Evolutionary conservation across 2,329 filamentous ascomycete species (phyloP), one percentile per base, ranked within the genome.

Genomic region (Claviceps digitariae): DNA sequence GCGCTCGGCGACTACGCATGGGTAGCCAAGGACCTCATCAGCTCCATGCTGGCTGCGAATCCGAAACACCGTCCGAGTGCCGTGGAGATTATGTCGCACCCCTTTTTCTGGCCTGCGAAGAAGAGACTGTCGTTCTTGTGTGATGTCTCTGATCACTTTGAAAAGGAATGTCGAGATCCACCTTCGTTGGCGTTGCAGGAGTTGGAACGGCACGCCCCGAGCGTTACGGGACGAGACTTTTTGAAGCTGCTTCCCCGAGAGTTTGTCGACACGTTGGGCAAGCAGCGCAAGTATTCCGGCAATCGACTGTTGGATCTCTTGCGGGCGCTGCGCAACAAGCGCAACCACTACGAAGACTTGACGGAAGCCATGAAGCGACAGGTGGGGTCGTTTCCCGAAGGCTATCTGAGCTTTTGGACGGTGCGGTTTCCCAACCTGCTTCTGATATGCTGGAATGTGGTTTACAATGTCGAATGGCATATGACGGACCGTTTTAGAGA

Each of bases 271-370:
- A 91, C 85, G 2, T 76, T 97, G 7, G 90, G 90, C 55, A 95
- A 94, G 70, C 91, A 97, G 70, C 81, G 91, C 63, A 96, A 95
- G 69, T 98, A 98, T 69, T 93, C 86, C 0, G 90, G 90, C 0
- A 78, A 81, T 1, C 80, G 82, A 48, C 79, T 98, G 64, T 71
- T 98, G 52, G 93, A 98, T 68, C 75, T 98, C 23, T 72, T 98
- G 21, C 80, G 93, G 1, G 93, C 91, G 1, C 73, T 98, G 53
- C 78, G 93, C 25, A 98, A 98, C 70, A 98, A 98, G 78, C 87
- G 87, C 62, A 95, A 97, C 58, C 93, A 98, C 65, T 98, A 96
- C 66, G 90, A 95, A 63, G 93, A 98, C 66, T 91, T 98, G 87
- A 79, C 87, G 7, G 86, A 90, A 15, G 72, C 81, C 49, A 78